Base-by-base conservation (phyloP, 2,329 filamentous ascomycete species). In the Aspergillus pseudonomiae region DNA sequence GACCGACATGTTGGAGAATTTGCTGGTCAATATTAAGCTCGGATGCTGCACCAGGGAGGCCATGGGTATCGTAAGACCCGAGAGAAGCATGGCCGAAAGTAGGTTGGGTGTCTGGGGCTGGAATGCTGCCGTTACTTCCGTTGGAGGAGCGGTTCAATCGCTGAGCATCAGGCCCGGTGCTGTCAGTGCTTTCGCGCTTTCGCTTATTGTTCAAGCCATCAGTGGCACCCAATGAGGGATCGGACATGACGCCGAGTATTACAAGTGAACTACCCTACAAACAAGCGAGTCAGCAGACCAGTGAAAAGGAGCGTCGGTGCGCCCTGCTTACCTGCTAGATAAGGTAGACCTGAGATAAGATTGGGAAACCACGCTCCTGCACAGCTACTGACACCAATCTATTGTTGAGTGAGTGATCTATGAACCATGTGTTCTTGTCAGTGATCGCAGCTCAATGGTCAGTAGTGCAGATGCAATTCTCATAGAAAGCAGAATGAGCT, bases 1-100 rank as follows among this genome's bases (percentile, higher is more conserved):
- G 80, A 11, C 80, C 81, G 45, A 82, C 78, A 67, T 82, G 80
- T 59, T 84, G 81, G 46, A 84, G 74, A 34, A 81, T 79, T 59
- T 81, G 79, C 65, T 80, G 79, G 60, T 81, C 80, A 61, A 80
- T 81, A 66, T 78, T 79, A 43, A 80, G 70, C 55, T 79, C 77
- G 6, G 72, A 73, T n/a, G 73, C 70, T 34, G 72, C 70, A 62
- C 73, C 76, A 16, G 76, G 73, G 32, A 80, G 71, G 19, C 77
- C 76, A 59, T 79, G 78, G 21, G 66, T 59, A 60, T 80, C 77
- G 60, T 79, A 79, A 65, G 74, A 71, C n/a, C 67, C 67, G 39
- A 77, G 70, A 6, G 70, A 69, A 45, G 70, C 70, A 61, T 79
- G 76, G 32, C 74, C 67, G 57, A 78, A 78, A 61, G 74, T 76